These are phyloP conservation scores for Allium cepa DNA, from an alignment of 106 monocot species.

Conservation along the genomic window DNA sequence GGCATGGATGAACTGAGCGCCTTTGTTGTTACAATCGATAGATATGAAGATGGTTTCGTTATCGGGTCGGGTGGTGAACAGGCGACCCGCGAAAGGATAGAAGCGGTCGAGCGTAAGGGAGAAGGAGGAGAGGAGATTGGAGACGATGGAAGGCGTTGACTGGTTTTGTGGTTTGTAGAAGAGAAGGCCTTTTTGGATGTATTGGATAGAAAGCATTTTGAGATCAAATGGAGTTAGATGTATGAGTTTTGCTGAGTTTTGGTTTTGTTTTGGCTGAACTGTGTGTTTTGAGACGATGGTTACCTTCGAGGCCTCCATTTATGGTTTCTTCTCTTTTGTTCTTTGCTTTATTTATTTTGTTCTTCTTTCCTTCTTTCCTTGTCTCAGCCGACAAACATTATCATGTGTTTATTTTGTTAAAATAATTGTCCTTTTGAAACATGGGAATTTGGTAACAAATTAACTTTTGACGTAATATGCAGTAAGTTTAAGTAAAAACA, in stretches of 20 bases:
- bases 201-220: slow-evolving; percentile 4
- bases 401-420: too few species aligned
- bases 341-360: not conserved
- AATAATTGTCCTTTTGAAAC: too few species aligned
- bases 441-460: too few species aligned
- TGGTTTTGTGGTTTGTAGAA: slow-evolving; percentile 8
- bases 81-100: slow-evolving; percentile 46
- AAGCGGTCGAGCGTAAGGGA: slow-evolving; percentile 24
- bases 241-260: not conserved
- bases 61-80: slow-evolving; percentile 7
- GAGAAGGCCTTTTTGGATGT: slow-evolving; percentile 32
- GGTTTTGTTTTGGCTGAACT: not conserved
- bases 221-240: slow-evolving; percentile 31
- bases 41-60: slow-evolving; percentile 7
- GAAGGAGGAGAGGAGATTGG: slow-evolving; percentile 17
- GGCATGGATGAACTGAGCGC: slow-evolving; percentile 45
- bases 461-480: too few species aligned
- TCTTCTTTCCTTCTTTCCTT: too few species aligned
- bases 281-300: slow-evolving; percentile 4
- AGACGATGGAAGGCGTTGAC: slow-evolving; percentile 4
- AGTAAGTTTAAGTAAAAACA: too few species aligned
- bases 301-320: not conserved
- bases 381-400: too few species aligned
- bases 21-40: slow-evolving; percentile 22
- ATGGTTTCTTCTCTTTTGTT: not conserved